phyloP scores from a whole-genome alignment of 805 yeast species.

The Wickerhamia fluorescens region DNA sequence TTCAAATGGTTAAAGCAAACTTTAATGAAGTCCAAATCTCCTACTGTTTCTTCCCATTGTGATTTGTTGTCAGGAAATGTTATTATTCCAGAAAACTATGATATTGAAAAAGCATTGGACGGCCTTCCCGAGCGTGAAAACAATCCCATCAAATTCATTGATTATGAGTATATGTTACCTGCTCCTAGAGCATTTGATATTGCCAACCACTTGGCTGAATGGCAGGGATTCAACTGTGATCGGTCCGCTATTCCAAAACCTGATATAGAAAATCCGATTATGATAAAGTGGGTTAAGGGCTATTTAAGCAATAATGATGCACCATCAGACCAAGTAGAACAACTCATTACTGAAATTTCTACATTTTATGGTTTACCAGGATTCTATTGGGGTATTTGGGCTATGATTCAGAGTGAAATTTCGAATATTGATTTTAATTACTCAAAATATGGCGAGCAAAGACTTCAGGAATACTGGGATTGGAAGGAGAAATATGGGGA shows the following conservation, averaged over 20 bases:
- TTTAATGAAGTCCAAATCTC: conserved; percentile 37
- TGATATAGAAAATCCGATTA: conserved; percentile 28
- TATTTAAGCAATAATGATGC: conserved; percentile 39
- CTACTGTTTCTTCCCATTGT: conserved; percentile 59
- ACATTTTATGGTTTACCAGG: conserved; percentile 75
- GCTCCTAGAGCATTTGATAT: conserved; percentile 72
- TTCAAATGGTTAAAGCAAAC: conserved; percentile 45
- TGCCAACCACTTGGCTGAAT: conserved; percentile 68
- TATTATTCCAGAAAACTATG: conserved; percentile 42
- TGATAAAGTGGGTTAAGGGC: conserved; percentile 52
- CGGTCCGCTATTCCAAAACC: conserved; percentile 53
- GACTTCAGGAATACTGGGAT: conserved; percentile 61
- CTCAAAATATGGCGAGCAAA: conserved; percentile 47
- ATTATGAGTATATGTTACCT: conserved; percentile 66
- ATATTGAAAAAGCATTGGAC: conserved; percentile 8
- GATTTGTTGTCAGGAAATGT: conserved; percentile 72
- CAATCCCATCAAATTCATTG: conserved; percentile 53
- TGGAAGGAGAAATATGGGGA: conserved; percentile 44
- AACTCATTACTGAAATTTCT: conserved; percentile 48
- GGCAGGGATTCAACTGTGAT: conserved; percentile 79
- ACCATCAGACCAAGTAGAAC: conserved; percentile 26
- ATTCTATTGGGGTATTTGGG: conserved; percentile 82
- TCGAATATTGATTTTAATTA: conserved; percentile 72
- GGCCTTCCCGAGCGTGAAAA: conserved; percentile 12
- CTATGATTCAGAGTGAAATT: conserved; percentile 63